Conservation (phyloP, 441 rosid genomes). For the Pelargonium hybrid region DNA sequence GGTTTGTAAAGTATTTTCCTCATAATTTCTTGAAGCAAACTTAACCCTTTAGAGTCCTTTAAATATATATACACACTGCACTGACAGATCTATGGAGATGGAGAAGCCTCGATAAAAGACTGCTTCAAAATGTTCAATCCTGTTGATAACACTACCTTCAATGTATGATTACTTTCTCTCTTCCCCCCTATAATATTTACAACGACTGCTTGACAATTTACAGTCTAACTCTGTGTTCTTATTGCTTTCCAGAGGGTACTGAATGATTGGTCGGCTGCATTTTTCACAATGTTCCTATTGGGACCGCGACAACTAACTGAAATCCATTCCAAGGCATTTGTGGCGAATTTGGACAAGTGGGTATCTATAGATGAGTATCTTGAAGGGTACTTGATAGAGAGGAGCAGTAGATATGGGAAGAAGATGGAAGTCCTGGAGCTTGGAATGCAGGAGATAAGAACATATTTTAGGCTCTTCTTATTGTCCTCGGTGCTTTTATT, state of each 20-base stretch:
- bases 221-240: constrained; percentile 1
- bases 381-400: constrained; percentile 82
- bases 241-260: constrained; percentile 65
- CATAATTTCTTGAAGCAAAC: constrained; percentile 6
- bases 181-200: not conserved
- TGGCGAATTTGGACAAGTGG: constrained; percentile 39
- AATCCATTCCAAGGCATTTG: constrained; percentile 30
- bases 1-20: constrained; percentile 38
- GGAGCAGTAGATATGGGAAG: constrained; percentile 75
- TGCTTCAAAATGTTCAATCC: constrained; percentile 98
- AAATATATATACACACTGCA: constrained; percentile 5
- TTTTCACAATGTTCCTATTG: constrained; percentile 61
- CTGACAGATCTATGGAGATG: constrained; percentile 76
- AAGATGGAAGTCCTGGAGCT: constrained; percentile 82
- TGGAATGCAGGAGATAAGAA: constrained; percentile 94
- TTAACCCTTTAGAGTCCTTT: constrained; percentile 5
- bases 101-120: constrained; percentile 48
- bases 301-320: constrained; percentile 42
- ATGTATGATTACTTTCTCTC: constrained; percentile 33
- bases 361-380: constrained; percentile 91
- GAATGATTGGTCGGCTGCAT: constrained; percentile 84
- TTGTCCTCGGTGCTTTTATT: constrained; percentile 68
- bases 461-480: constrained; percentile 92
- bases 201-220: not conserved
- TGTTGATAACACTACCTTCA: constrained; percentile 55